Base-by-base conservation (phyloP, 176 grass and related monocot genomes). In the Microstegium vimineum region DNA sequence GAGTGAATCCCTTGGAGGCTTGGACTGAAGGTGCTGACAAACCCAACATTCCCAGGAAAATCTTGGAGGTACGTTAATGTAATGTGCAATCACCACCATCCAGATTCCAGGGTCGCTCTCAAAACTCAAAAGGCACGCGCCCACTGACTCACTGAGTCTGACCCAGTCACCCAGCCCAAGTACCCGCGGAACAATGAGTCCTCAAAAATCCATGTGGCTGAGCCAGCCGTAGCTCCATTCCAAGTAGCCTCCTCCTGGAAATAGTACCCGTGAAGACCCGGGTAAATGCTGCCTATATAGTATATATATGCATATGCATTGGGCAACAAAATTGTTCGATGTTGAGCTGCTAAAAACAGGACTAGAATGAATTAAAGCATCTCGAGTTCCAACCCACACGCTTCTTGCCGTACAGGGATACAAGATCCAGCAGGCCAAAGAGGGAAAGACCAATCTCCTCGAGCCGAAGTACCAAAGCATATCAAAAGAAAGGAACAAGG, bases 401-500 rank as follows among this genome's bases (percentile, higher is more conserved):
- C 78, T 60, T 56, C 43, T 40, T 35, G 38, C 51, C 33, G 76
- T 79, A 82, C 87, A 73, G 74, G 45, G 32, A 80, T 79, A 59
- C 83, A 82, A 90, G 32, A 86, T 90, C 79, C 70, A 82, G 77
- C 45, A 76, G 45, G 54, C 42, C 64, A 30, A 73, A 52, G 84
- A 52, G 32, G 43, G 77, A 77, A 77, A 82, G 78, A 84, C 64
- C 76, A 76, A 32, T 72, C 64, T 69, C 49, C 49, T 82, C 60
- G 76, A 80, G 76, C 68, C 57, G 16, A 36, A 77, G 83, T 83
- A 80, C 80, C 68, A 62, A 84, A 71, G 81, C 89, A 51, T 87
- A 84, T 84, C 89, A 83, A 84, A 84, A 87, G 63, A 43, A 79
- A 75, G 80, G 51, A 80, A 60, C 73, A 76, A 77, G 16, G 33